Base-by-base conservation (phyloP, 2,329 filamentous ascomycete species). In the Apiospora phragmitis region DNA sequence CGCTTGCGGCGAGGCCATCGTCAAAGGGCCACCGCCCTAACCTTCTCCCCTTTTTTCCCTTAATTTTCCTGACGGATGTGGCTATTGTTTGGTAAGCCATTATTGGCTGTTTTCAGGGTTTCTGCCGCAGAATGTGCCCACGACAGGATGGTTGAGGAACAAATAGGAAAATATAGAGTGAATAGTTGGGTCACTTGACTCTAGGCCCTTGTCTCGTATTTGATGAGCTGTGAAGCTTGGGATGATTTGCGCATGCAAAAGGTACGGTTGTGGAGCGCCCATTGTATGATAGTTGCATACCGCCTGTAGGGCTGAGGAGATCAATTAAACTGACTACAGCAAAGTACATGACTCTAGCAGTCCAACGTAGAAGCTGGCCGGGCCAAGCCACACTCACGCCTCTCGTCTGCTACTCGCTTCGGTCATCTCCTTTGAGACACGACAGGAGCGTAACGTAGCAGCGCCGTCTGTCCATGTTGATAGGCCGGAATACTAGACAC, bases 351-450 rank as follows among this genome's bases (percentile, higher is more conserved):
- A 26, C 9, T 12, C 24, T 4, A 7, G 16, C 26, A 59, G 51
- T n/a, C 47, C 47, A 55, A 55, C 26, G 29, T 8, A 21, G 49
- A 29, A 55, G 5, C 29, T 38, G 32, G 29, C 29, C 16, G 8
- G 29, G 24, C n/a, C 67, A 68, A 68, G 67, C 67, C 67, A 68
- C 67, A 26, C 41, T 49, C n/a, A 45, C 43, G 43, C 35, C 45
- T 45, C 45, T 47, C 26, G n/a, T 49, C 26, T 49, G 43, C 43
- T 7, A 47, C 45, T 38, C 45, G 67, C 67, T 49, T 68, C 67
- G 67, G 67, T 41, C 67, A 68, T 68, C 45, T 68, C 67, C 67
- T 68, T 68, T 55, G 45, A 26, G 42, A 67, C 65, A 67, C 42
- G 65, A 67, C 38, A 45, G n/a, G 41, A n/a, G 65, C 42, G 65